Evolutionary conservation across 768 basidiomycete genomes (phyloP).

Genomic region (Podaxis pistillaris): DNA sequence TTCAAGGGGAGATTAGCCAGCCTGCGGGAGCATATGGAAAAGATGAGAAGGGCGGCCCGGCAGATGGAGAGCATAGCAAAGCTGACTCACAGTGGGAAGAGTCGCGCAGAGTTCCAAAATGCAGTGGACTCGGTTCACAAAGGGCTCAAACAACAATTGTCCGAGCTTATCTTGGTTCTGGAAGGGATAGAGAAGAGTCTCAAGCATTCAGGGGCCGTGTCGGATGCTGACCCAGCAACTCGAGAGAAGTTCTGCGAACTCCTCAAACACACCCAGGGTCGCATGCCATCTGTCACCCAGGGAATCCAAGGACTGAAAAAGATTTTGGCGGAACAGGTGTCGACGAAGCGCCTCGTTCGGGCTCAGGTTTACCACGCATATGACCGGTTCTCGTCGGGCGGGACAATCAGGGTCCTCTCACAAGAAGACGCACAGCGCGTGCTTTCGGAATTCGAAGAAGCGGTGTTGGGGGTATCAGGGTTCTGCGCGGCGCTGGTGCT

Average conservation of each 20-base stretch:
- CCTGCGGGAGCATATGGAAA: background rate
- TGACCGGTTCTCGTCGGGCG: background rate
- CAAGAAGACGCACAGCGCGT: background rate
- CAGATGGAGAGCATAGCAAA: background rate
- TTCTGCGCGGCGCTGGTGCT: constrained; percentile 2
- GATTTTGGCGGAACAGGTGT: background rate
- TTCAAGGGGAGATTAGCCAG: background rate
- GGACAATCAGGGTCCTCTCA: background rate
- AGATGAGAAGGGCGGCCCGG: background rate
- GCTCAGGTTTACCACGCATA: background rate
- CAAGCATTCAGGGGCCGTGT: background rate
- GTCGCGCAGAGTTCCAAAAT: background rate
- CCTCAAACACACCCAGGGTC: background rate
- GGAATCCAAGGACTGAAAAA: background rate
- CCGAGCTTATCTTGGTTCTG: background rate
- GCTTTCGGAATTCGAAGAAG: background rate
- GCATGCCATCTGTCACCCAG: background rate
- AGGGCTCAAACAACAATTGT: background rate
- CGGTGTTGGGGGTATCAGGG: background rate
- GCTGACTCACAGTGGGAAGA: background rate
- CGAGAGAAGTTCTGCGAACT: background rate
- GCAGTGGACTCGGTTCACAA: background rate
- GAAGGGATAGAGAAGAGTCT: background rate
- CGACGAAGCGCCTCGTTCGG: background rate
- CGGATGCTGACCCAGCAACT: background rate